Evolutionary conservation across 805 yeast genomes (phyloP).

Genomic region (Blastobotrys muscicola): DNA sequence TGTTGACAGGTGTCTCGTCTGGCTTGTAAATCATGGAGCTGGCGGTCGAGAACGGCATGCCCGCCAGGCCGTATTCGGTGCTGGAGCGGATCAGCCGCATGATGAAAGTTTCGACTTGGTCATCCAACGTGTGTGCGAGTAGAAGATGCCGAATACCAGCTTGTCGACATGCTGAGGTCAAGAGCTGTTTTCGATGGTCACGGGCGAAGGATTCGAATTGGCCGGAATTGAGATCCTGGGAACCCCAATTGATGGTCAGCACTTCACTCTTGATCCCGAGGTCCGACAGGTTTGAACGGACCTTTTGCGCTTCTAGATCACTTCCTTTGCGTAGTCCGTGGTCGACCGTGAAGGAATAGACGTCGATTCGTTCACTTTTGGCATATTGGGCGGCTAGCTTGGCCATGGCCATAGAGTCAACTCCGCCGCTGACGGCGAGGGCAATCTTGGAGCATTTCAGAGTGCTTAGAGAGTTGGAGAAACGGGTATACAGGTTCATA

Average conservation of each 20-base stretch:
- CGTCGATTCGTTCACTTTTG: constrained; percentile 18
- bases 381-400: constrained; percentile 37
- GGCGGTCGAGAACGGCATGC: constrained; percentile 33
- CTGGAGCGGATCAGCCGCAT: constrained; percentile 42
- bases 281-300: constrained; percentile 21
- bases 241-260: constrained; percentile 21
- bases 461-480: too few relatives aligned
- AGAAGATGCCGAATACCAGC: constrained; percentile 32
- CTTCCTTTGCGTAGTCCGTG: constrained; percentile 48
- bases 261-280: constrained; percentile 27
- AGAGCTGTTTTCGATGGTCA: constrained; percentile 37
- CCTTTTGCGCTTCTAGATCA: constrained; percentile 37
- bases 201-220: constrained; percentile 57
- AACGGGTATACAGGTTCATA: too few relatives aligned
- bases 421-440: constrained; percentile 72
- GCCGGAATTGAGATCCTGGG: constrained; percentile 8
- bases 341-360: constrained; percentile 54
- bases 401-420: constrained; percentile 66
- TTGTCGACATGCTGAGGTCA: constrained; percentile 34
- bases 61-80: constrained; percentile 48
- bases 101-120: constrained; percentile 61
- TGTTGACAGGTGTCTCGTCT: constrained; percentile 15
- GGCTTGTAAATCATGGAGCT: constrained; percentile 11
- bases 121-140: constrained; percentile 63
- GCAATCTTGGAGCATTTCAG: constrained; percentile 24